Percentiles rank a stretch among this genome's conserved stretches.
Conservation (phyloP, 441 rosid species). For the Sinapis alba region DNA sequence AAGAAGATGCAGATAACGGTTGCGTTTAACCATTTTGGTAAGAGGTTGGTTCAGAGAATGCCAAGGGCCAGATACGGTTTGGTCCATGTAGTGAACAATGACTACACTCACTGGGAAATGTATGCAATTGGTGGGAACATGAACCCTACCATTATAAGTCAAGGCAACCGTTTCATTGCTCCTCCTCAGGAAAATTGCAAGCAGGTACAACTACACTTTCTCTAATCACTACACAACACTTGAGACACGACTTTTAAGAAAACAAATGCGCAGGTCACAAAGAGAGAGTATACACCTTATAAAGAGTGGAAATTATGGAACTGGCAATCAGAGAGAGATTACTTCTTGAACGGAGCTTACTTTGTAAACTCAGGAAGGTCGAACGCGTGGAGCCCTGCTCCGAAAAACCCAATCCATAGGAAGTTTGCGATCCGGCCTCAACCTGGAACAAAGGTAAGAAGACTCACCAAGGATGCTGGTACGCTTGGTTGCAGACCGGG, state of each 20-base stretch:
- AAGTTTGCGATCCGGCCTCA: slow-evolving; percentile 31
- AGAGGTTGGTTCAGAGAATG: slow-evolving; percentile 69
- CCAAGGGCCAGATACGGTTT: slow-evolving; percentile 71
- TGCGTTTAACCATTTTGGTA: slow-evolving; percentile 69
- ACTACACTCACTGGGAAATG: slow-evolving; percentile 85
- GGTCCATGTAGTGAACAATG: slow-evolving; percentile 86
- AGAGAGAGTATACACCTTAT: slow-evolving; percentile 46
- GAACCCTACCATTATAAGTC: slow-evolving; percentile 76
- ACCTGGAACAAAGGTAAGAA: slow-evolving; percentile 45
- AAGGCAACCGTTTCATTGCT: slow-evolving; percentile 82
- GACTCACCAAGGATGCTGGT: slow-evolving; percentile 49
- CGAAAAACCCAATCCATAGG: slow-evolving; percentile 36
- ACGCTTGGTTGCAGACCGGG: slow-evolving; percentile 38
- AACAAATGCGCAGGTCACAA: slow-evolving; percentile 43
- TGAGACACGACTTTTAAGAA: neutral
- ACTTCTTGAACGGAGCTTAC: slow-evolving; percentile 55
- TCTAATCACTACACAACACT: neutral
- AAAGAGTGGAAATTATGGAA: slow-evolving; percentile 47
- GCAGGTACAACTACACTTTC: slow-evolving; percentile 41
- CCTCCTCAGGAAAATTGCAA: slow-evolving; percentile 49
- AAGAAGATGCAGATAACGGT: slow-evolving; percentile 67
- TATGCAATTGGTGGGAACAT: slow-evolving; percentile 83
- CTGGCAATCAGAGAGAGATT: slow-evolving; percentile 52
- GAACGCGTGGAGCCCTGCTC: slow-evolving; percentile 30
- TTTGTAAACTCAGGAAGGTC: slow-evolving; percentile 42